Base-by-base conservation (phyloP, 1,139 yeast species). In the Hyphopichia buzzinii region DNA sequence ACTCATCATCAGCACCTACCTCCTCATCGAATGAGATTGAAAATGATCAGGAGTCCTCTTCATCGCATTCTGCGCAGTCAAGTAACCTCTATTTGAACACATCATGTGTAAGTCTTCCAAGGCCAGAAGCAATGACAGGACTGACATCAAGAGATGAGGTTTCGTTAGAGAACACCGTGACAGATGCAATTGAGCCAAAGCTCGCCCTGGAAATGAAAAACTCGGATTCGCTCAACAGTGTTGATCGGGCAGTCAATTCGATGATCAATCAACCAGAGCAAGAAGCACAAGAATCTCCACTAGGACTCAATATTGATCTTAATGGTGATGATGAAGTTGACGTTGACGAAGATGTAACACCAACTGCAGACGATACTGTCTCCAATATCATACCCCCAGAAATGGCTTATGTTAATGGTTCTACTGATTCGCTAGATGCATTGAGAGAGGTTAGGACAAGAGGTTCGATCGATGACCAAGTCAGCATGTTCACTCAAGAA, bases 401-500 rank as follows among this genome's bases (percentile, higher is more conserved):
- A 6, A 15, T 6, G 16, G 21, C 23, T 16, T 5, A 11, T 16
- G 26, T 21, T 21, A 22, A 11, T 14, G 13, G 11, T 4, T 30
- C 32, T 4, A 21, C 24, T 8, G 32, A 30, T 11, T 30, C 32
- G 5, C 12, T 30, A 11, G 24, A 8, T 21, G 26, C 32, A 4
- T 13, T 19, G 8, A 19, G 6, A 15, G 29, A 27, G 15, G 11
- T 15, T 15, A 4, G 6, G 29, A 27, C 11, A 7, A 11, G 17
- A 6, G 23, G 23, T 10, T 19, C 23, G 23, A n/a, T n/a, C 15
- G 38, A 30, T 22, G 45, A 41, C 13, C 38, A 32, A 25, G 36
- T 29, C 6, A 52, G 57, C 35, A 31, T 53, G 8, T 31, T 43
- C 24, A 47, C 60, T 3, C 56, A 59, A 32, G 60, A 52, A 17